Evolutionary conservation across 345 rosid species (phyloP), one percentile per base, ranked within the genome.

Genomic region (Acer negundo): DNA sequence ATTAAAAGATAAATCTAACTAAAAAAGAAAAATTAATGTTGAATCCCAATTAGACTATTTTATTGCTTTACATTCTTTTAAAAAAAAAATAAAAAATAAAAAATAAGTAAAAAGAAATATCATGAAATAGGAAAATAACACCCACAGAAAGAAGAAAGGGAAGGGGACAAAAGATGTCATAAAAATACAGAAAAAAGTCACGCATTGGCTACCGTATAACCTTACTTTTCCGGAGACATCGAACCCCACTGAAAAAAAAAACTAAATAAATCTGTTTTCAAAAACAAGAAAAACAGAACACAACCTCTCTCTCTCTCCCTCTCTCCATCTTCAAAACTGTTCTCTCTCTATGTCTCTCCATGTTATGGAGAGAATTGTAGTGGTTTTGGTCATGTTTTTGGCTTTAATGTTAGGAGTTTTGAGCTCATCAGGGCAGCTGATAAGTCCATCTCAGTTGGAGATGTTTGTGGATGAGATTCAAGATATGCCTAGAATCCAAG

Each of bases 401-500:
- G 63, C 23, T 76, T 56, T 67, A 16, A 59, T 59, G 31, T 4
- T 23, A 0, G 65, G 71, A 65, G n/a, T 68, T 49, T 24, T 64
- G 42, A 19, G 9, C 22, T 12, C 72, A 6, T 51, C 84, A 4
- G 89, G 84, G 10, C 23, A 7, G 74, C 76, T 90, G 17, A 35
- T 89, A 24, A 69, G 79, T 73, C 47, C 82, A 13, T 79, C 80
- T 1, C 78, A 78, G 82, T 70, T 96, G 63, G 74, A 86, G 83
- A 91, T 85, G 97, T 96, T 92, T 69, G 97, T 96, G 2, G 98
- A 94, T 49, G 78, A 88, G 47, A 91, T 96, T 65, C 93, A 86
- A 1, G 86, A 90, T 74, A 86, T 96, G 79, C 97, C 97, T 1
- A 89, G 20, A 69, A 75, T 96, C 81, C 76, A 40, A 19, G 93